phyloP scores from a whole-genome alignment of 139 green algal species.

The Haematococcus lacustris region DNA sequence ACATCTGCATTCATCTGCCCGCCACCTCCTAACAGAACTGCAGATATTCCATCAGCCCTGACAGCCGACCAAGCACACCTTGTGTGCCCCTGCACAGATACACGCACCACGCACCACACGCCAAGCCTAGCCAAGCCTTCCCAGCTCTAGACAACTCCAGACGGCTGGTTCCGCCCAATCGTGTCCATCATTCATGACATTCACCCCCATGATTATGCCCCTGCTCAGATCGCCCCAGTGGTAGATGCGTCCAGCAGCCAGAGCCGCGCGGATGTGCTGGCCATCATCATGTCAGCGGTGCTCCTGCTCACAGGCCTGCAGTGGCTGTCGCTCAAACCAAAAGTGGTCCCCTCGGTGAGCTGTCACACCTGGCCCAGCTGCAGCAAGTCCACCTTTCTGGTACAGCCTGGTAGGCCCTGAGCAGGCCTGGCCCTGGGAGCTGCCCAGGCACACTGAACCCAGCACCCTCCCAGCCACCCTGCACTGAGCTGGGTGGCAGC shows the following conservation, averaged over 20 bases:
- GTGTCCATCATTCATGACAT: background rate
- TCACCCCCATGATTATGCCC: background rate
- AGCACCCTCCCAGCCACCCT: too few species aligned
- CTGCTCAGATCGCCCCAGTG: conserved; percentile 62
- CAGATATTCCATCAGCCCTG: background rate
- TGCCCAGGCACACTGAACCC: background rate
- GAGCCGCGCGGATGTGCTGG: conserved; percentile 79
- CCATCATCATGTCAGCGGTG: conserved; percentile 73
- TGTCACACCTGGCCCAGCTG: background rate
- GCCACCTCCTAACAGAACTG: background rate
- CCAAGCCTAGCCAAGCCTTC: background rate
- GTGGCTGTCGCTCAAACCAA: conserved; percentile 75
- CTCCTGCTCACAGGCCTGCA: conserved; percentile 84
- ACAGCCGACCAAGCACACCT: background rate
- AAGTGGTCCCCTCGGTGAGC: conserved; percentile 8
- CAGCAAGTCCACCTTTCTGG: background rate
- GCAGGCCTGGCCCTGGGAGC: too few species aligned
- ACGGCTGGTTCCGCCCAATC: background rate
- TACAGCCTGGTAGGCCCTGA: background rate
- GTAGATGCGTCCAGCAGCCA: conserved; percentile 76
- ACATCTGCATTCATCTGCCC: background rate
- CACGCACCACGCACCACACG: background rate
- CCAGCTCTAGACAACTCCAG: background rate
- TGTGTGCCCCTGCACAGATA: background rate
- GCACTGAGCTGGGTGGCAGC: background rate